phyloP scores from a whole-genome alignment of 75 land plant genomes.

The Ceratopteris richardii region DNA sequence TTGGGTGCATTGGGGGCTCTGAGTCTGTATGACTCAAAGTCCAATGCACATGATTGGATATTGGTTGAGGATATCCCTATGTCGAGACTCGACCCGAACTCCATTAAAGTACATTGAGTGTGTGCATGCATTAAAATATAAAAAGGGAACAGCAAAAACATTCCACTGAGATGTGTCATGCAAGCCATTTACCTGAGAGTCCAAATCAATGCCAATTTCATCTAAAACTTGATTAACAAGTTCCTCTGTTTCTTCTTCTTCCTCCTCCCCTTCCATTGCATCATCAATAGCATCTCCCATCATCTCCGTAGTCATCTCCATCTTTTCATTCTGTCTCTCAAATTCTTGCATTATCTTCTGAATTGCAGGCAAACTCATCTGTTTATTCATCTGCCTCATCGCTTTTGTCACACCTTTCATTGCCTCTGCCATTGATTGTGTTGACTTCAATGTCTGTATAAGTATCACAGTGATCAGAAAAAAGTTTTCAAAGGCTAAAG shows the following conservation, averaged over 20 bases:
- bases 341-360: conserved; percentile 97
- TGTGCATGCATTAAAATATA: too few relatives aligned
- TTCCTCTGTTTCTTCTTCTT: conserved; percentile 91
- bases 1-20: too few relatives aligned
- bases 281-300: conserved; percentile 96
- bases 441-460: conserved; percentile 79
- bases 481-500: background rate
- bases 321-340: conserved; percentile 82
- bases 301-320: conserved; percentile 81
- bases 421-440: conserved; percentile 96
- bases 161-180: too few relatives aligned
- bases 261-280: conserved; percentile 91
- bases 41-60: too few relatives aligned
- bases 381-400: conserved; percentile 93
- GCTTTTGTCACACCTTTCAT: conserved; percentile 99
- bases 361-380: conserved; percentile 85
- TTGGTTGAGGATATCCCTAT: too few relatives aligned
- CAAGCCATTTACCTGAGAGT: conserved; percentile 52
- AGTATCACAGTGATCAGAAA: background rate
- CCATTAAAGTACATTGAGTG: too few relatives aligned
- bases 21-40: too few relatives aligned
- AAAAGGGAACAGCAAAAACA: too few relatives aligned
- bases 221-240: conserved; percentile 92
- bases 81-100: too few relatives aligned
- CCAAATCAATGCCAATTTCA: conserved; percentile 92